Evolutionary conservation across 1,139 yeast species (phyloP).

Genomic region (Suhomyces coccinellae): DNA sequence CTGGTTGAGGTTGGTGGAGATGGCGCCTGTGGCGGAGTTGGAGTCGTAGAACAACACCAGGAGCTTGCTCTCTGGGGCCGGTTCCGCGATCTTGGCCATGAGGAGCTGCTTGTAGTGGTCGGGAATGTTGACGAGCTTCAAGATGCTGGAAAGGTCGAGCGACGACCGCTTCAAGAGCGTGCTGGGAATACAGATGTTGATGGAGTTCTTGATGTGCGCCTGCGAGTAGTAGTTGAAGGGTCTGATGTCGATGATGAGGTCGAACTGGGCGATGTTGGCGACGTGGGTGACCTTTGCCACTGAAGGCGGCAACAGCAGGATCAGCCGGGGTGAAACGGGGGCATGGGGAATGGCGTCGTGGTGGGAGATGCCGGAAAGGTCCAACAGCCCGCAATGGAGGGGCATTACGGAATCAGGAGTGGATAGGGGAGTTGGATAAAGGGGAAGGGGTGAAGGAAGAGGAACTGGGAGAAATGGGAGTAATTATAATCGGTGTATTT

Average conservation of each 20-base stretch:
- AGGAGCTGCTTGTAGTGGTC: slow-evolving; percentile 19
- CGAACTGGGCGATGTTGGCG: slow-evolving; percentile 11
- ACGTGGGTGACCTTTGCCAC: slow-evolving; percentile 12
- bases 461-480: not conserved
- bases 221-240: slow-evolving; percentile 37
- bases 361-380: slow-evolving; percentile 1
- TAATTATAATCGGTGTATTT: too few relatives aligned
- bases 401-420: not conserved
- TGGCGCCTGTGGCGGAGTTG: slow-evolving; percentile 24
- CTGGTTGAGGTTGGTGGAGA: slow-evolving; percentile 43
- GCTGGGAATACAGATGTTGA: slow-evolving; percentile 44
- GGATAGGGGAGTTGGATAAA: too few relatives aligned
- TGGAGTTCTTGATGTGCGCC: slow-evolving; percentile 29
- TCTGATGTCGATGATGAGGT: slow-evolving; percentile 37
- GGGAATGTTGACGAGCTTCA: slow-evolving; percentile 31
- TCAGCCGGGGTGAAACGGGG: slow-evolving; percentile 1
- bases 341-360: not conserved
- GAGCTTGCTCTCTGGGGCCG: slow-evolving; percentile 12
- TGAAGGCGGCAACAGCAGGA: slow-evolving; percentile 7
- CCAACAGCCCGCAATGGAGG: slow-evolving; percentile 1
- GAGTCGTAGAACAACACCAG: slow-evolving; percentile 55
- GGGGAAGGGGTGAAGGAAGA: too few relatives aligned
- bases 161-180: slow-evolving; percentile 42
- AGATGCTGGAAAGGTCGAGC: slow-evolving; percentile 30
- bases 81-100: slow-evolving; percentile 13